These are phyloP conservation scores for Sarocladium brachiariae DNA, from an alignment of 2,329 filamentous ascomycete species.

Conservation along the genomic window DNA sequence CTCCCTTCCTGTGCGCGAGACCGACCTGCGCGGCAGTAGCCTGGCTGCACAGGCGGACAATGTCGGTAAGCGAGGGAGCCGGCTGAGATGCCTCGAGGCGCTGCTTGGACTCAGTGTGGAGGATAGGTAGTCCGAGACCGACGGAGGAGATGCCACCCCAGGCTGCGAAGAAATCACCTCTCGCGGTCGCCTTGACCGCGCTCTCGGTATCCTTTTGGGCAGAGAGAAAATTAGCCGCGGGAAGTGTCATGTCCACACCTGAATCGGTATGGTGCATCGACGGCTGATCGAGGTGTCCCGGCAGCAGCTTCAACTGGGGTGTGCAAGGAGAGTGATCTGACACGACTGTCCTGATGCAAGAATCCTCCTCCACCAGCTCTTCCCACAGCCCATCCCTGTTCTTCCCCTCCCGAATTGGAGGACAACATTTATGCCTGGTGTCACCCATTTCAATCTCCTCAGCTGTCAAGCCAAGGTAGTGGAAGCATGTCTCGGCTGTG, in stretches of 20 bases:
- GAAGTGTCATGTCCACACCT: conserved; percentile 41
- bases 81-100: conserved; percentile 43
- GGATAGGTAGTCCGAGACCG: conserved; percentile 82
- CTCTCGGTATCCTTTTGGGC: not conserved
- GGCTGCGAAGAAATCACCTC: conserved; percentile 86
- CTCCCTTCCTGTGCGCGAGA: conserved; percentile 68
- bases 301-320: conserved; percentile 84
- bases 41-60: conserved; percentile 77
- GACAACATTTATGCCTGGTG: conserved; percentile 91
- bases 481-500: conserved; percentile 92
- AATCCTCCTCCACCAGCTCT: conserved; percentile 63
- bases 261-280: conserved; percentile 44
- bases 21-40: conserved; percentile 89
- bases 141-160: conserved; percentile 97
- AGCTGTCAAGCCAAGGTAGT: conserved; percentile 79
- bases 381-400: conserved; percentile 87
- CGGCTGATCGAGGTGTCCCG: conserved; percentile 48
- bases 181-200: conserved; percentile 21
- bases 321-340: conserved; percentile 97
- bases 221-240: conserved; percentile 15
- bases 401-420: conserved; percentile 72
- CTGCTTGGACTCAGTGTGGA: conserved; percentile 69
- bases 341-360: conserved; percentile 85
- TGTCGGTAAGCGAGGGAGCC: conserved; percentile 58
- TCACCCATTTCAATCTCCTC: conserved; percentile 80